Base-by-base conservation (phyloP, 108 stramenopile species). In the Chaetoceros muelleri region DNA sequence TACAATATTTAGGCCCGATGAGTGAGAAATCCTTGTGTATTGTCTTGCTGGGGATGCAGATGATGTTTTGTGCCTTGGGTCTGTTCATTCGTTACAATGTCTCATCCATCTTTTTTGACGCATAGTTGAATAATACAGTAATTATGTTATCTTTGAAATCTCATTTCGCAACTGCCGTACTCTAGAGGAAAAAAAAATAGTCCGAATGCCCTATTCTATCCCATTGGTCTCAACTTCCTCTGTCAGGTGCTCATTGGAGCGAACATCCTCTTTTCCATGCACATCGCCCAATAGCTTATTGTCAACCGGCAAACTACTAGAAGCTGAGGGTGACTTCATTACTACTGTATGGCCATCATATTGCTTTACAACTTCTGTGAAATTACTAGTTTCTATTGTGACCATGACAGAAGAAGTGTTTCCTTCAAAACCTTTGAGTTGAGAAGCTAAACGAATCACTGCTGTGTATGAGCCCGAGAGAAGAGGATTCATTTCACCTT, bases 1-100 rank as follows among this genome's bases (percentile, higher is more conserved):
- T 99, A 44, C 90, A 90, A 28, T 52, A 93, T 0, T 69, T 71
- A 7, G 96, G 97, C 0, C 93, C 94, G 0, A 78, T 95, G 94
- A 84, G 76, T 24, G 98, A 99, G 74, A 57, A 69, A 46, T 64
- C 66, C 1, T 58, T 98, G 17, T 87, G 86, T 48, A 58, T 79
- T 24, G 45, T 76, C n/a, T 66, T 97, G 29, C 64, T 98, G 53
- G 72, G 58, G 23, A 53, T 99, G 16, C 98, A 99, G 63, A 56
- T 66, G 0, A 20, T 77, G 8, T 81, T 69, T 45, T 87, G 83
- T 62, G 71, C 29, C 20, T 60, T 87, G 58, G 90, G 81, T 17
- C 71, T 91, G 16, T 76, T 76, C 52, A 48, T 84, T 26, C 69
- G 90, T 46, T 91, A 91, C 51, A 68, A 79, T 55, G 44, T 90